These are phyloP conservation scores for Scalesia atractyloides DNA, from an alignment of 129 eudicot genomes.

Conservation along the genomic window DNA sequence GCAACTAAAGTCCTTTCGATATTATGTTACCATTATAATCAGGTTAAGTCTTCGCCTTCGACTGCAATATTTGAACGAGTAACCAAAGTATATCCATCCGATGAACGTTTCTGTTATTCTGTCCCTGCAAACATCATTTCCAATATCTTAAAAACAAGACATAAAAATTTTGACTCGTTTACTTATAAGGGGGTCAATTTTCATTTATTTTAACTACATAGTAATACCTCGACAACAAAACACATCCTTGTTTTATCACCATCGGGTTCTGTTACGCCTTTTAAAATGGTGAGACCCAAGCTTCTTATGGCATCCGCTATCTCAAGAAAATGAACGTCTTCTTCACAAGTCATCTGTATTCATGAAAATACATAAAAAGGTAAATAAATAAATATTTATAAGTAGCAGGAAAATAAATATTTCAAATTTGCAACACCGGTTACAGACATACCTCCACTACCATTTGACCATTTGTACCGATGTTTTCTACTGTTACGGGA, in stretches of 20 bases:
- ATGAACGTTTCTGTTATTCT: constrained; percentile 74
- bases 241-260: constrained; percentile 75
- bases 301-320: constrained; percentile 76
- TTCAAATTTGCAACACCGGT: background rate
- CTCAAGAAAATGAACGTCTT: constrained; percentile 72
- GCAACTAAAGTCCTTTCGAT: background rate
- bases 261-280: constrained; percentile 75
- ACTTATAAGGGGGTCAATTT: background rate
- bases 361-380: background rate
- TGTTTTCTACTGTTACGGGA: constrained; percentile 81
- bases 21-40: constrained; percentile 2
- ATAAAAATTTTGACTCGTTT: background rate
- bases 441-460: constrained; percentile 62
- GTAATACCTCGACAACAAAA: constrained; percentile 84
- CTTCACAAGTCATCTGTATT: constrained; percentile 84
- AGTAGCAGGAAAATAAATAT: background rate
- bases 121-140: constrained; percentile 42
- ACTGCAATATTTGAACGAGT: constrained; percentile 74
- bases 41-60: constrained; percentile 39
- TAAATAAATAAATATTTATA: background rate
- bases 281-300: constrained; percentile 75
- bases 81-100: constrained; percentile 90
- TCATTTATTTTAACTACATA: background rate
- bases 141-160: background rate
- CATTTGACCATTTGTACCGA: constrained; percentile 80